phyloP scores from a whole-genome alignment of 768 basidiomycete genomes.

The Fomitopsis pulvina region DNA sequence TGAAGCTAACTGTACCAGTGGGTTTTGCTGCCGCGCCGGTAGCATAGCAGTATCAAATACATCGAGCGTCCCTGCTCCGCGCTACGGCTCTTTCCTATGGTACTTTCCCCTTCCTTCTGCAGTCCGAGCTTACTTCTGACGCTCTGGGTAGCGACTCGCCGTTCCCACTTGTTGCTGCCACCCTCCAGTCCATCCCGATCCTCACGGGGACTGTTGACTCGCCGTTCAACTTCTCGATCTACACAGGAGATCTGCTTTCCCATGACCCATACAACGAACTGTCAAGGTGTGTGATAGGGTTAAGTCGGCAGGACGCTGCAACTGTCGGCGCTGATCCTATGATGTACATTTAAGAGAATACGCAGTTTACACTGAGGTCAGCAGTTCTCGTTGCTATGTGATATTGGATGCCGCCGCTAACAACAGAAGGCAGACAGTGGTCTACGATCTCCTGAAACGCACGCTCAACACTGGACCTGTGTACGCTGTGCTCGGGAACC shows the following conservation, averaged over 20 bases:
- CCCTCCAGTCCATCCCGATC: constrained; percentile 59
- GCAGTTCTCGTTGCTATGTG: background rate
- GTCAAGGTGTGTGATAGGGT: constrained; percentile 37
- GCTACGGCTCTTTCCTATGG: constrained; percentile 63
- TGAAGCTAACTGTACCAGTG: constrained; percentile 66
- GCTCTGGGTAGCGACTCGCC: constrained; percentile 50
- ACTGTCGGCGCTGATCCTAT: background rate
- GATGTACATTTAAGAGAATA: constrained; percentile 37
- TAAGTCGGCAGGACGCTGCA: background rate
- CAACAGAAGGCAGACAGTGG: constrained; percentile 37
- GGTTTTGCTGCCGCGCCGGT: constrained; percentile 55
- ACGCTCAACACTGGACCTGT: constrained; percentile 60
- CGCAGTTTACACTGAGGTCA: constrained; percentile 56
- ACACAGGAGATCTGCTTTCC: constrained; percentile 68
- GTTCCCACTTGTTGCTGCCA: constrained; percentile 37
- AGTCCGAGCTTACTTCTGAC: background rate
- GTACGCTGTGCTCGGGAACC: constrained; percentile 71
- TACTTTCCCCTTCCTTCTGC: background rate
- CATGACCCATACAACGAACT: constrained; percentile 45
- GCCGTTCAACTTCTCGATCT: constrained; percentile 60
- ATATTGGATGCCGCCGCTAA: background rate
- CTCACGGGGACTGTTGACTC: constrained; percentile 52
- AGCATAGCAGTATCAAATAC: background rate
- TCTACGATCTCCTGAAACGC: constrained; percentile 62
- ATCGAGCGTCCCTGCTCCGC: constrained; percentile 54